Percentiles rank a stretch among this genome's conserved stretches.
Evolutionary conservation across 208 protist species (phyloP).

Genomic region (Crithidia thermophila): DNA sequence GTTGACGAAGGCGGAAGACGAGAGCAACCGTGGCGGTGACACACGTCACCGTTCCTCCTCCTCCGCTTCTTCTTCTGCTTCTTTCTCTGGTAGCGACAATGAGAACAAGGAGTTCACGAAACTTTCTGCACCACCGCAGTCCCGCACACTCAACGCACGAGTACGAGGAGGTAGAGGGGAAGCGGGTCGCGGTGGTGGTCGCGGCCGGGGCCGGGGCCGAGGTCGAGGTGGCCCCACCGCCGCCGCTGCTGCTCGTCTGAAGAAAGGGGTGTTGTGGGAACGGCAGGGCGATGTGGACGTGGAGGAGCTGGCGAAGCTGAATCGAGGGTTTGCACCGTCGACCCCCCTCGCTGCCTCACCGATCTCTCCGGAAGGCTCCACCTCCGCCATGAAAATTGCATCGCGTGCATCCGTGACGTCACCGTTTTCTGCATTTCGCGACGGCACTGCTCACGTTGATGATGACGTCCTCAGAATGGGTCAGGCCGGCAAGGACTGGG

Average conservation of each 20-base stretch:
- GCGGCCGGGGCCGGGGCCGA: not conserved
- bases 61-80: too few species aligned
- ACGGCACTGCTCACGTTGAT: too few species aligned
- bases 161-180: not conserved
- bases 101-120: too few species aligned
- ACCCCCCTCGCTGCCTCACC: not conserved
- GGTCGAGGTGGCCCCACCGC: not conserved
- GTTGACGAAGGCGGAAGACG: slow-evolving; percentile 7
- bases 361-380: not conserved
- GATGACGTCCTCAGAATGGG: too few species aligned
- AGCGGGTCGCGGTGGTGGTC: not conserved
- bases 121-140: too few species aligned
- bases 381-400: too few species aligned
- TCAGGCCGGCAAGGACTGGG: too few species aligned
- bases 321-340: not conserved
- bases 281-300: slow-evolving; percentile 27
- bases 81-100: too few species aligned
- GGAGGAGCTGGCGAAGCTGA: slow-evolving; percentile 18
- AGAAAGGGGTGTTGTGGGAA: slow-evolving; percentile 21
- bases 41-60: too few species aligned
- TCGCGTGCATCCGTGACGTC: not conserved
- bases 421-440: too few species aligned
- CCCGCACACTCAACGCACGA: too few species aligned
- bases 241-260: not conserved
- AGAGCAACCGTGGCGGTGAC: too few species aligned